Evolutionary conservation across 1,284 basidiomycete genomes (phyloP), one percentile per base, ranked within the genome.

Genomic region (Trichosporon coremiiforme): DNA sequence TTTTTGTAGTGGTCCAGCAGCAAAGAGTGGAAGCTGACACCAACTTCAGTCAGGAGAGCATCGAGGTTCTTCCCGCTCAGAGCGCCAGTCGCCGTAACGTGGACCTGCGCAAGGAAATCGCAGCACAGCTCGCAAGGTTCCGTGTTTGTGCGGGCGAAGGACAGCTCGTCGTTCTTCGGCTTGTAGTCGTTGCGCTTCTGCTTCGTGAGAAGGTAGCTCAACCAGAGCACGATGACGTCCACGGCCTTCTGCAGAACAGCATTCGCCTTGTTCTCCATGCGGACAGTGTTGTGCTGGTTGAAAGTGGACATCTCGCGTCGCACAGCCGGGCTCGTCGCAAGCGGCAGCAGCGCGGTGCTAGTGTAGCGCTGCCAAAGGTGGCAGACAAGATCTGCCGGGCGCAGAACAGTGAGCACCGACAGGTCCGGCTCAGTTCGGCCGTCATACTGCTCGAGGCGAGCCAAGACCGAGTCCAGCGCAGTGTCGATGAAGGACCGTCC

Each of bases 291-390:
- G 78, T 97, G 93, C 77, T 92, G 94, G 81, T 97, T 96, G 85
- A 94, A 97, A 25, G 93, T 89, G n/a, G 89, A 88, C 92, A 98
- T 96, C 82, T 99, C 97, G 33, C 96, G 88, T 53, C 97, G 88
- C 41, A 91, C 88, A 0, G 94, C 95, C 1, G 96, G 92, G 0
- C 92, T 92, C 8, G 90, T 89, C 0, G 94, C 91, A 5, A 99
- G 87, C 0, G 97, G 96, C 10, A 98, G 86, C 8, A 99, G 84
- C 0, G 95, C 96, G n/a, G 93, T 93, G 63, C 91, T 91, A 75
- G 94, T 89, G 83, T 99, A 99, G 81, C 94, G 92, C 81, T 99
- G 97, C 95, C 95, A 98, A 2, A 99, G 87, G 79, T 97, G 92
- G 77, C 92, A 93, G 71, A 97, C 90, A 66, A 97, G 88, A 82